Evolutionary conservation across 75 land plant species (phyloP).

Genomic region (Picea sitchensis): DNA sequence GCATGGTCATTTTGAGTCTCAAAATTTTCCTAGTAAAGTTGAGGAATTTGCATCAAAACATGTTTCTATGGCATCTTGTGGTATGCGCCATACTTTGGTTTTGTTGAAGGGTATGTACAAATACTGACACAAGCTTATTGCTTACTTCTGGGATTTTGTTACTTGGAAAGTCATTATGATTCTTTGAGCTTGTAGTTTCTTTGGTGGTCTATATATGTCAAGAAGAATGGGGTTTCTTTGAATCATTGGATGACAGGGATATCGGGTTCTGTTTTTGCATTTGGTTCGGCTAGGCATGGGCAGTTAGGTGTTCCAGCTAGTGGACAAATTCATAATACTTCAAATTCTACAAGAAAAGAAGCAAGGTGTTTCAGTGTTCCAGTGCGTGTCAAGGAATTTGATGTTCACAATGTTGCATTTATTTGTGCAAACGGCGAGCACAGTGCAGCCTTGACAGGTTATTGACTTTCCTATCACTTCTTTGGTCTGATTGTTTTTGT

Average conservation of each 20-base stretch:
- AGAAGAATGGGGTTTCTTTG: constrained; percentile 1
- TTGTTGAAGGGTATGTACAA: constrained; percentile 49
- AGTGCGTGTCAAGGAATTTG: constrained; percentile 31
- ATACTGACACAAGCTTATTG: background rate
- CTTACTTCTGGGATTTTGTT: background rate
- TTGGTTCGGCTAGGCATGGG: constrained; percentile 85
- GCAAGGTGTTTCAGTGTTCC: constrained; percentile 31
- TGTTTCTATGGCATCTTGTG: constrained; percentile 74
- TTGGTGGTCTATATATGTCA: background rate
- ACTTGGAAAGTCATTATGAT: background rate
- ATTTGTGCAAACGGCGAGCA: constrained; percentile 90
- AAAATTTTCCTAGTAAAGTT: constrained; percentile 53
- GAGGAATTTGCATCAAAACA: constrained; percentile 32
- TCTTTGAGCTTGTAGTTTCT: background rate
- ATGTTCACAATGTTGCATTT: constrained; percentile 22
- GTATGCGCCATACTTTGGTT: constrained; percentile 93
- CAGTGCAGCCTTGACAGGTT: constrained; percentile 88
- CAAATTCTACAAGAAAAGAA: constrained; percentile 14
- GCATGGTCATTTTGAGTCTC: constrained; percentile 65
- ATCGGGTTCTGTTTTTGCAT: constrained; percentile 55
- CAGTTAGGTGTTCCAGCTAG: constrained; percentile 58
- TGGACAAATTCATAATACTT: background rate
- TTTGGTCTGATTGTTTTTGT: background rate
- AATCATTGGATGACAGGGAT: constrained; percentile 25
- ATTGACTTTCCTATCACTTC: constrained; percentile 8